phyloP scores from a whole-genome alignment of 495 filamentous ascomycete genomes.

The Talaromyces trachyspermus region DNA sequence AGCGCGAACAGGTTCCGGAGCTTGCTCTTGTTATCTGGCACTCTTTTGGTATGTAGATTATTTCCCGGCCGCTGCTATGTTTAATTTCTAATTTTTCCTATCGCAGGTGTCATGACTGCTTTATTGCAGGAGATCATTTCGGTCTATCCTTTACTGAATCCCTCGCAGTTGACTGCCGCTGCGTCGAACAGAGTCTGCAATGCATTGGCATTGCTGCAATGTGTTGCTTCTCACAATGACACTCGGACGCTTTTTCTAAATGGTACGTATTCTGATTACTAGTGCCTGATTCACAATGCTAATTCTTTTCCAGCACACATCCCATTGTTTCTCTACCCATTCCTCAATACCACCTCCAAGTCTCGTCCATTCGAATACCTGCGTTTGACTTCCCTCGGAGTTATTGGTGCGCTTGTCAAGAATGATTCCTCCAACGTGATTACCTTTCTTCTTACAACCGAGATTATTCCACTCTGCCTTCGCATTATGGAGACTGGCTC shows the following conservation, averaged over 20 bases:
- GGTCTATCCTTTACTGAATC: conserved; percentile 93
- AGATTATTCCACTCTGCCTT: conserved; percentile 97
- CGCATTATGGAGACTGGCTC: conserved; percentile 99
- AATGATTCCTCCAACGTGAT: conserved; percentile 98
- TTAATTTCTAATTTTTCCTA: conserved; percentile 14
- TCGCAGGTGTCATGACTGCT: conserved; percentile 94
- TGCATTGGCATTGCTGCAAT: conserved; percentile 91
- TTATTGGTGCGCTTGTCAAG: conserved; percentile 96
- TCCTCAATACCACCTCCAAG: conserved; percentile 98
- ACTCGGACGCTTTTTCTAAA: conserved; percentile 87
- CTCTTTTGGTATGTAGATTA: conserved; percentile 73
- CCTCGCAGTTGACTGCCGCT: conserved; percentile 91
- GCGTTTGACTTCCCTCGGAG: conserved; percentile 92
- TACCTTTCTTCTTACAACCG: conserved; percentile 96
- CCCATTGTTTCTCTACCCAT: conserved; percentile 95
- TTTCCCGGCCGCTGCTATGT: background rate
- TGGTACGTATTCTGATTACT: conserved; percentile 44
- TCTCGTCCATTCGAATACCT: conserved; percentile 97
- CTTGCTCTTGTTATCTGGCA: conserved; percentile 97
- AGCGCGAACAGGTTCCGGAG: conserved; percentile 95
- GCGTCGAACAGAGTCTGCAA: conserved; percentile 98
- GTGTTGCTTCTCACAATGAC: conserved; percentile 95
- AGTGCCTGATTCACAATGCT: background rate
- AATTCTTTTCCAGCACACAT: conserved; percentile 70
- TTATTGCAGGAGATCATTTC: conserved; percentile 98